Percentiles rank a stretch among this genome's conserved stretches.
These are phyloP conservation scores for Aureoboletus auriporus DNA, from an alignment of 768 basidiomycete genomes.

Conservation along the genomic window DNA sequence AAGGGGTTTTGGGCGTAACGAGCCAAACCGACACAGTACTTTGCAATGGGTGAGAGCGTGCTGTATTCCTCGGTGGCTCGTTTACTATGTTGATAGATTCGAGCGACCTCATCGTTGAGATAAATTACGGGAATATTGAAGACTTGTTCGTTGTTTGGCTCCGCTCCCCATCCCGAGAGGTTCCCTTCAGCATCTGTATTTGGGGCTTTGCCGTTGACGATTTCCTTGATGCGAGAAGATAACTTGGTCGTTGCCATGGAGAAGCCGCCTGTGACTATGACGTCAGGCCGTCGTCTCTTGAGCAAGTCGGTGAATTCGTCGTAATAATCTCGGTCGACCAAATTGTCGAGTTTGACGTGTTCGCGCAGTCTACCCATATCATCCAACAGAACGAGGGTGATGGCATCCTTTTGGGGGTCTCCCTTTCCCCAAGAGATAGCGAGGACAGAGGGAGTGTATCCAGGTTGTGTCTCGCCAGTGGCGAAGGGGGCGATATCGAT, in stretches of 20 bases:
- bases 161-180: conserved; percentile 23
- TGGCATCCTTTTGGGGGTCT: conserved; percentile 87
- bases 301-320: conserved; percentile 82
- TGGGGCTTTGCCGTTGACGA: conserved; percentile 34
- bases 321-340: conserved; percentile 62
- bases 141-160: conserved; percentile 36
- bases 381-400: conserved; percentile 82
- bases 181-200: conserved; percentile 18
- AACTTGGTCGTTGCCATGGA: conserved; percentile 76
- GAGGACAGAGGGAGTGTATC: conserved; percentile 74
- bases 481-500: conserved; percentile 78
- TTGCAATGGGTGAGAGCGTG: conserved; percentile 68
- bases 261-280: conserved; percentile 88
- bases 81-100: conserved; percentile 88
- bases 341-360: conserved; percentile 83
- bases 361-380: conserved; percentile 89
- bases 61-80: conserved; percentile 84
- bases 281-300: conserved; percentile 77
- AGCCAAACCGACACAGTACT: conserved; percentile 92
- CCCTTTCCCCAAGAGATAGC: conserved; percentile 95
- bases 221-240: conserved; percentile 57
- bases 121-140: conserved; percentile 75
- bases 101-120: conserved; percentile 86
- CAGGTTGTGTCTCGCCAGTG: conserved; percentile 58
- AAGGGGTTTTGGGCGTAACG: conserved; percentile 91